phyloP scores from a whole-genome alignment of 192 early-diverging fungal genomes.

The Umbelopsis sp. region DNA sequence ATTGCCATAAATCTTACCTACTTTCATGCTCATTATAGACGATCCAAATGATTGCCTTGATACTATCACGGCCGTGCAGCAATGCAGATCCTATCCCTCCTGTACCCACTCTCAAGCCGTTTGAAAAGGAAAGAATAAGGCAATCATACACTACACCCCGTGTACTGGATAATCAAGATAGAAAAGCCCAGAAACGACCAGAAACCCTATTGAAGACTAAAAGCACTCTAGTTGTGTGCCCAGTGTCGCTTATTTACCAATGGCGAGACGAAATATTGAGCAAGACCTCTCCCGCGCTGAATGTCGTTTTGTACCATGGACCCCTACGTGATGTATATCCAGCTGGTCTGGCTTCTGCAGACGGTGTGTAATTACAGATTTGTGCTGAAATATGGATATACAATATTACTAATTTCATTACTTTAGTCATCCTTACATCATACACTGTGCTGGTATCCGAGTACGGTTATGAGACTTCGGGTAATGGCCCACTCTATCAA shows the following conservation, averaged over 20 bases:
- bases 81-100: slow-evolving; percentile 1
- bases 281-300: slow-evolving; percentile 56
- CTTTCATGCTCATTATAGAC: slow-evolving; percentile 39
- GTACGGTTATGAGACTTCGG: neutral
- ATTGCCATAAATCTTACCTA: neutral
- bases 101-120: neutral
- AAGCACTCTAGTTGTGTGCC: slow-evolving; percentile 69
- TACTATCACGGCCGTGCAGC: slow-evolving; percentile 47
- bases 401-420: too few relatives aligned
- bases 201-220: slow-evolving; percentile 43
- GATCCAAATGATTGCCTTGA: slow-evolving; percentile 68
- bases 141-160: neutral
- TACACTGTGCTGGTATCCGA: slow-evolving; percentile 39
- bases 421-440: slow-evolving; percentile 53
- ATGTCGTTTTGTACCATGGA: slow-evolving; percentile 69
- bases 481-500: slow-evolving; percentile 34
- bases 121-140: neutral
- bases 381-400: neutral
- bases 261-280: slow-evolving; percentile 69
- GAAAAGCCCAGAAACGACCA: slow-evolving; percentile 6
- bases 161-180: slow-evolving; percentile 10
- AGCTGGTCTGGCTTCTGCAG: slow-evolving; percentile 43
- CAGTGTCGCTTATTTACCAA: slow-evolving; percentile 68
- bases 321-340: slow-evolving; percentile 33
- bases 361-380: slow-evolving; percentile 35